Evolutionary conservation across 495 filamentous ascomycete genomes (phyloP).

Genomic region (Aspergillus baeticus): DNA sequence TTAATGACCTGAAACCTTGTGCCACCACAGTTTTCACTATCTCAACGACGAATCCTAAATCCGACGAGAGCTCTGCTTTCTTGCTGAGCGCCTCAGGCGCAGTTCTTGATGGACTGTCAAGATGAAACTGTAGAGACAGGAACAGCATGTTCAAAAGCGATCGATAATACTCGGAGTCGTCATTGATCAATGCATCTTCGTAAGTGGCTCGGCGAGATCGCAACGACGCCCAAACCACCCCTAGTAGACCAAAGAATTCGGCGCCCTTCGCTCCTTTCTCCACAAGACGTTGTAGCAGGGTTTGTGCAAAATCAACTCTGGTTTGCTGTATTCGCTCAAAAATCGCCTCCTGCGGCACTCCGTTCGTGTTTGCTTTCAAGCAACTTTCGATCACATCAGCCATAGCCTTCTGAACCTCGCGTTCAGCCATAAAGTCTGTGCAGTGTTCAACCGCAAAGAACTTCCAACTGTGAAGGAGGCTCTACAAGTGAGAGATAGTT

Average conservation of each 20-base stretch:
- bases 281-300: slow-evolving; percentile 72
- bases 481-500: slow-evolving; percentile 37
- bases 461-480: slow-evolving; percentile 85
- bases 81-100: slow-evolving; percentile 36
- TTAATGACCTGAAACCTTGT: slow-evolving; percentile 75
- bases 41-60: slow-evolving; percentile 60
- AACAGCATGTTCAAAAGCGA: slow-evolving; percentile 82
- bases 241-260: slow-evolving; percentile 63
- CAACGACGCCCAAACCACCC: slow-evolving; percentile 65
- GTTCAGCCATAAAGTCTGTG: slow-evolving; percentile 59
- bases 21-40: slow-evolving; percentile 76
- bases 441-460: slow-evolving; percentile 82
- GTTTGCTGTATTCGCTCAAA: slow-evolving; percentile 70
- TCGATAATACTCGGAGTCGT: slow-evolving; percentile 73
- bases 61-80: slow-evolving; percentile 39
- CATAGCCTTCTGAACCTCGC: slow-evolving; percentile 64
- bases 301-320: slow-evolving; percentile 72
- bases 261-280: slow-evolving; percentile 56
- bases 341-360: slow-evolving; percentile 65
- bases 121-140: slow-evolving; percentile 69
- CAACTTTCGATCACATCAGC: slow-evolving; percentile 69
- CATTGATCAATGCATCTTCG: slow-evolving; percentile 54
- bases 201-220: slow-evolving; percentile 63
- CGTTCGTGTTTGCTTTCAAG: slow-evolving; percentile 65
- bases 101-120: slow-evolving; percentile 26